Conservation (phyloP, 2,329 filamentous ascomycete genomes). For the Magnaporthales sp. region DNA sequence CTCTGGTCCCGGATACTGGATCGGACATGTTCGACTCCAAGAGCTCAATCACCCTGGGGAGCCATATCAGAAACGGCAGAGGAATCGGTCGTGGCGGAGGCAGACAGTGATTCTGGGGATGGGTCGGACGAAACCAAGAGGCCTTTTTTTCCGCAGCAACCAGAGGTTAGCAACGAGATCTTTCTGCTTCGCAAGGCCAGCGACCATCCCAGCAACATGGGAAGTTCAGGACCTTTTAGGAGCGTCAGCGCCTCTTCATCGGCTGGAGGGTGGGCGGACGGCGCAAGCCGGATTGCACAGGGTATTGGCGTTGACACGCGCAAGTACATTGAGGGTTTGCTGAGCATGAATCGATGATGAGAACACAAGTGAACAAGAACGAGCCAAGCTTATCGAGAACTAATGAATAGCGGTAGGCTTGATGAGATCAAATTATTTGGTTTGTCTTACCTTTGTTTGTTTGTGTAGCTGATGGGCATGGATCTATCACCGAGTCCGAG, state of each 20-base stretch:
- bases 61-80: not conserved
- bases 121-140: conserved; percentile 1
- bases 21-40: conserved; percentile 14
- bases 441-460: not conserved
- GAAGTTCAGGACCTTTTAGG: conserved; percentile 21
- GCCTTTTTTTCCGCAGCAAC: conserved; percentile 8
- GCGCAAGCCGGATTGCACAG: conserved; percentile 53
- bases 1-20: conserved; percentile 53
- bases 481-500: no score
- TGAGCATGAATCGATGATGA: conserved; percentile 49
- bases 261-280: conserved; percentile 37
- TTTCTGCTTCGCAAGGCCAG: conserved; percentile 52
- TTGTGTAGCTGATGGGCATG: no score
- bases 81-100: not conserved
- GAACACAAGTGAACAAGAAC: not conserved
- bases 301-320: conserved; percentile 72
- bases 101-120: not conserved
- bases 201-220: conserved; percentile 34
- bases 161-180: conserved; percentile 45
- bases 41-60: conserved; percentile 9
- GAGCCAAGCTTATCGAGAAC: not conserved
- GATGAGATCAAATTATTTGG: not conserved
- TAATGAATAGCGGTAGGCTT: not conserved
- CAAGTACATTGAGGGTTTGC: conserved; percentile 63
- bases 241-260: conserved; percentile 21